Conservation (phyloP, 2,329 filamentous ascomycete species). For the Claviceps paspali region DNA sequence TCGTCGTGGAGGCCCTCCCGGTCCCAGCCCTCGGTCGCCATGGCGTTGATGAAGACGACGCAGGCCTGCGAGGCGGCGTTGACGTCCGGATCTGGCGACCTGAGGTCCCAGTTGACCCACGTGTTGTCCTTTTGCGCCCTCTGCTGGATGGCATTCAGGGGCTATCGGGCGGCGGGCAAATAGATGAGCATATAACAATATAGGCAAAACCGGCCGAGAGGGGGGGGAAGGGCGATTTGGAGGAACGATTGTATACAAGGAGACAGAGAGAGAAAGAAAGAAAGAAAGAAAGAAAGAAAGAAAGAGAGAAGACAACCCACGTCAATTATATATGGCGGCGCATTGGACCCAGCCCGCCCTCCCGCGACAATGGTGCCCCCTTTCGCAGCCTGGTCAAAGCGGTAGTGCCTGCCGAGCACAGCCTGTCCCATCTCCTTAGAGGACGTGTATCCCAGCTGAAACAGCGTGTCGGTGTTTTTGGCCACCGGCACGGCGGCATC, state of each 20-base stretch:
- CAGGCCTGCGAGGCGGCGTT: conserved; percentile 39
- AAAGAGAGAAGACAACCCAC: conserved; percentile 15
- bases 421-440: conserved; percentile 30
- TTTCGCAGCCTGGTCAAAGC: conserved; percentile 32
- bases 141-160: conserved; percentile 41
- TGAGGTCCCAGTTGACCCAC: conserved; percentile 34
- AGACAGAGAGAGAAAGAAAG: background rate
- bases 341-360: conserved; percentile 35
- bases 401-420: conserved; percentile 24
- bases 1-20: conserved; percentile 53
- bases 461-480: conserved; percentile 30
- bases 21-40: conserved; percentile 65
- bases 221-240: too few species aligned
- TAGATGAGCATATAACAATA: background rate
- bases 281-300: background rate
- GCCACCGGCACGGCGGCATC: conserved; percentile 40
- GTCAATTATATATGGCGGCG: conserved; percentile 33
- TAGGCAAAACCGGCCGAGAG: too few species aligned
- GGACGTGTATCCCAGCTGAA: conserved; percentile 31
- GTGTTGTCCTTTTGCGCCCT: conserved; percentile 37
- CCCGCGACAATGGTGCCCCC: conserved; percentile 37
- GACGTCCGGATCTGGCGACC: conserved; percentile 17
- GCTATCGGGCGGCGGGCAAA: conserved; percentile 20
- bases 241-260: background rate
- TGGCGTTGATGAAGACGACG: conserved; percentile 71